Conservation (phyloP, 768 basidiomycete genomes). For the Pleurotus djamor region DNA sequence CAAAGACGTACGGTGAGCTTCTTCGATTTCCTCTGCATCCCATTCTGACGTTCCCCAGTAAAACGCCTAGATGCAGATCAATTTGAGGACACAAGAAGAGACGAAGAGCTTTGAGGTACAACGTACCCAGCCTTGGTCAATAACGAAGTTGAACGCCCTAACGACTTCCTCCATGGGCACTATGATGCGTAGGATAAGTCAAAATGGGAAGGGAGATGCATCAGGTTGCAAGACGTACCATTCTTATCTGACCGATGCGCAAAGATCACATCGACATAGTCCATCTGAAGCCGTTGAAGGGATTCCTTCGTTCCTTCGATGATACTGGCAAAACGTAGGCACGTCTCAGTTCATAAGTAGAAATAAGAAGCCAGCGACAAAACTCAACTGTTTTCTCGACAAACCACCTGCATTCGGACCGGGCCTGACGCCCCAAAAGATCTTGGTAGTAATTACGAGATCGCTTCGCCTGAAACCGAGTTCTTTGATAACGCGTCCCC, state of each 20-base stretch:
- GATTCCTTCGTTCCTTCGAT: slow-evolving; percentile 72
- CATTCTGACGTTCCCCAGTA: slow-evolving; percentile 84
- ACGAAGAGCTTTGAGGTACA: too few relatives aligned
- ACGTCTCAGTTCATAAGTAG: background rate
- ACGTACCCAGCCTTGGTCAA: slow-evolving; percentile 65
- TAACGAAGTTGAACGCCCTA: slow-evolving; percentile 77
- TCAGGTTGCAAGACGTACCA: slow-evolving; percentile 24
- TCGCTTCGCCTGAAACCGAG: slow-evolving; percentile 64
- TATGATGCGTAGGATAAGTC: slow-evolving; percentile 6
- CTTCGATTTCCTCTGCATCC: slow-evolving; percentile 67
- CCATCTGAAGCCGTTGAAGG: slow-evolving; percentile 66
- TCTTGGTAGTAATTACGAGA: slow-evolving; percentile 73
- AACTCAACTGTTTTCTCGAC: slow-evolving; percentile 56
- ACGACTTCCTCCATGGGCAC: slow-evolving; percentile 78
- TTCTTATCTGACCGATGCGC: slow-evolving; percentile 66
- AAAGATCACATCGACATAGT: slow-evolving; percentile 74
- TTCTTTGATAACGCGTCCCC: slow-evolving; percentile 75
- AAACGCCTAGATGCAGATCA: slow-evolving; percentile 36
- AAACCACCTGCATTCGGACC: slow-evolving; percentile 60
- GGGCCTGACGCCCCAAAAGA: slow-evolving; percentile 69
- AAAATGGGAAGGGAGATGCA: background rate
- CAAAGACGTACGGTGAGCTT: slow-evolving; percentile 49
- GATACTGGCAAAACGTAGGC: slow-evolving; percentile 35
- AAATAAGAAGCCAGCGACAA: too few relatives aligned
- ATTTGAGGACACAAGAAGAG: too few relatives aligned